A percentile compares a stretch with the other conserved stretches of the same genome.
These are phyloP conservation scores for Pilobolus umbonatus DNA, from an alignment of 192 early-diverging fungal species.

Conservation along the genomic window DNA sequence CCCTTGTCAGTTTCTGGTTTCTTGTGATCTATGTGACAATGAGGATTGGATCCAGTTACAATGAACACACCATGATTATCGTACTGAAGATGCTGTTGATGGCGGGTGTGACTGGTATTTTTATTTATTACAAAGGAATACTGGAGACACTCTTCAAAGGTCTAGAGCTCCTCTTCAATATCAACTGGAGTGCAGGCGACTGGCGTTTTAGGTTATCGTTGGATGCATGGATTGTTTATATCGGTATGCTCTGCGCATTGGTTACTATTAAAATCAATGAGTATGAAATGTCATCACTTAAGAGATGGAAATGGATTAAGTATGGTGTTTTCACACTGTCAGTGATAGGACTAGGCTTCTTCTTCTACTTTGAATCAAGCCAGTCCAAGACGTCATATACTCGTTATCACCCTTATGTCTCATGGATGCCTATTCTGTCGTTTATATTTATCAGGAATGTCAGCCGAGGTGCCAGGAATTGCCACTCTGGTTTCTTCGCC, in stretches of 20 bases:
- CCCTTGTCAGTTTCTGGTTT: conserved; percentile 68
- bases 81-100: conserved; percentile 48
- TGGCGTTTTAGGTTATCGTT: conserved; percentile 67
- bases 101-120: conserved; percentile 25
- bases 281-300: conserved; percentile 21
- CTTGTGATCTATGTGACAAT: conserved; percentile 64
- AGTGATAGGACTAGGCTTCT: conserved; percentile 41
- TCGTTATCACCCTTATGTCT: conserved; percentile 59
- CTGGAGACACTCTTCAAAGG: conserved; percentile 41
- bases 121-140: conserved; percentile 38
- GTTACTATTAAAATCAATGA: conserved; percentile 39
- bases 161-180: conserved; percentile 38
- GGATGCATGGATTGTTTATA: conserved; percentile 64
- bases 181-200: conserved; percentile 60
- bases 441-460: conserved; percentile 68
- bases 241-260: conserved; percentile 64
- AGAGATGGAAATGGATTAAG: conserved; percentile 38
- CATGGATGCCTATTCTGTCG: conserved; percentile 51
- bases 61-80: conserved; percentile 45
- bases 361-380: conserved; percentile 48
- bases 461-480: conserved; percentile 46
- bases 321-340: conserved; percentile 33
- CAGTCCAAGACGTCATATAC: conserved; percentile 63
- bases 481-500: conserved; percentile 47
- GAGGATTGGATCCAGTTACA: conserved; percentile 44